phyloP scores from a whole-genome alignment of 768 basidiomycete species.

The Amanita thiersii region DNA sequence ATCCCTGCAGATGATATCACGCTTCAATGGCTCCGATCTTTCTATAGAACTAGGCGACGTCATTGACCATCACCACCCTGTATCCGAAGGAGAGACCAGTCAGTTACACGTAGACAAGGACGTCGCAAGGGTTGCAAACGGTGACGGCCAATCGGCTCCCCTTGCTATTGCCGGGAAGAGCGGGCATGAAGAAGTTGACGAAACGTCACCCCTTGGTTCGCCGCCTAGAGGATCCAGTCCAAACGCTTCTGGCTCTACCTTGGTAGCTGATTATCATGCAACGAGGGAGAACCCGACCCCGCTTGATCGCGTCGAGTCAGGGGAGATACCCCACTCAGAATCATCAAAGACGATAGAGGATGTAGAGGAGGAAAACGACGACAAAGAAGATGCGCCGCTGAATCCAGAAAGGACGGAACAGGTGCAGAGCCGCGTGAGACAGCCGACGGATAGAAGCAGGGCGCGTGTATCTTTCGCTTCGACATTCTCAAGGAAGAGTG shows the following conservation, averaged over 20 bases:
- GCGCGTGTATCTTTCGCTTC: conserved; percentile 1
- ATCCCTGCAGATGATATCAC: conserved; percentile 76
- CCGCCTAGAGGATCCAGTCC: not conserved
- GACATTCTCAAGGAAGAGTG: not conserved
- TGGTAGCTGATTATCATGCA: conserved; percentile 11
- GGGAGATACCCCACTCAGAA: not conserved
- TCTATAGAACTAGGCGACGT: conserved; percentile 68
- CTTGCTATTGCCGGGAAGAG: too few relatives aligned
- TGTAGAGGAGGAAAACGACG: not conserved
- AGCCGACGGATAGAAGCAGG: not conserved
- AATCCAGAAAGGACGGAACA: not conserved
- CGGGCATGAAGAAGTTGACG: not conserved
- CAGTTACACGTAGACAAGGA: too few relatives aligned
- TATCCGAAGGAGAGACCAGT: not conserved
- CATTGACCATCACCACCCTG: conserved; percentile 24
- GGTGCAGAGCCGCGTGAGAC: not conserved
- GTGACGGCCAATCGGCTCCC: too few relatives aligned
- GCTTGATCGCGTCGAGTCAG: not conserved
- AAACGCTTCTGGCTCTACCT: not conserved
- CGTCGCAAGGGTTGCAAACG: too few relatives aligned
- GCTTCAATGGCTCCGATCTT: conserved; percentile 74
- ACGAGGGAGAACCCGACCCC: conserved; percentile 7
- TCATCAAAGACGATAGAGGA: not conserved
- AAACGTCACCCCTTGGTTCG: conserved; percentile 5
- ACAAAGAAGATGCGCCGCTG: conserved; percentile 4